Evolutionary conservation across 192 early-diverging fungal species (phyloP).

Genomic region (Backusella parvicylindrica): DNA sequence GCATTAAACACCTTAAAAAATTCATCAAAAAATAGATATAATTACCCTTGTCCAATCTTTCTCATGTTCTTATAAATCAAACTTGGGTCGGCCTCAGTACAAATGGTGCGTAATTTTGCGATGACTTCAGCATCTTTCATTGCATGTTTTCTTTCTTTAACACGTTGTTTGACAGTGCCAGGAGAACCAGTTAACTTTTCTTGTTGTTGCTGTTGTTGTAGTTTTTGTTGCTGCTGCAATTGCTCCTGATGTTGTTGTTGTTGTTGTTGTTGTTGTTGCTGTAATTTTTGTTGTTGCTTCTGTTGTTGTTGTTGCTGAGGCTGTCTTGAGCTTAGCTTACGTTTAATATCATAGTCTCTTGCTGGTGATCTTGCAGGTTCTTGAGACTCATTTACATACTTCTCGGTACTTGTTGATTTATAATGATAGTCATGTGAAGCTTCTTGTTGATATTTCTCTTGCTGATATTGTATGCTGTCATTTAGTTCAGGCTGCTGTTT

Average conservation of each 20-base stretch:
- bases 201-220: background rate
- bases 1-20: too few species aligned
- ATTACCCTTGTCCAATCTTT: slow-evolving; percentile 43
- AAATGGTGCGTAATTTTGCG: slow-evolving; percentile 79
- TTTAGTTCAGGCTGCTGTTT: background rate
- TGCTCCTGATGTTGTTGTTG: background rate
- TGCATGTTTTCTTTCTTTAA: slow-evolving; percentile 18
- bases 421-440: background rate
- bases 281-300: background rate
- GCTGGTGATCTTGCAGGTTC: background rate
- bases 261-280: background rate
- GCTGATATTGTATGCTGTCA: background rate
- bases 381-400: background rate
- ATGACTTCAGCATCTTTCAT: slow-evolving; percentile 75
- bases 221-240: background rate
- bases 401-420: background rate
- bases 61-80: slow-evolving; percentile 44
- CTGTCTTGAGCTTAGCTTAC: slow-evolving; percentile 1
- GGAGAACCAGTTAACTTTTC: slow-evolving; percentile 24
- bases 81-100: slow-evolving; percentile 87
- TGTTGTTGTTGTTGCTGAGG: background rate
- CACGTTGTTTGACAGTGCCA: slow-evolving; percentile 32
- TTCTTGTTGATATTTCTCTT: background rate
- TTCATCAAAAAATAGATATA: background rate
- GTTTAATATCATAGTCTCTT: slow-evolving; percentile 12